These are phyloP conservation scores for Penicillium sp. DNA, from an alignment of 2,329 filamentous ascomycete genomes.

Conservation along the genomic window DNA sequence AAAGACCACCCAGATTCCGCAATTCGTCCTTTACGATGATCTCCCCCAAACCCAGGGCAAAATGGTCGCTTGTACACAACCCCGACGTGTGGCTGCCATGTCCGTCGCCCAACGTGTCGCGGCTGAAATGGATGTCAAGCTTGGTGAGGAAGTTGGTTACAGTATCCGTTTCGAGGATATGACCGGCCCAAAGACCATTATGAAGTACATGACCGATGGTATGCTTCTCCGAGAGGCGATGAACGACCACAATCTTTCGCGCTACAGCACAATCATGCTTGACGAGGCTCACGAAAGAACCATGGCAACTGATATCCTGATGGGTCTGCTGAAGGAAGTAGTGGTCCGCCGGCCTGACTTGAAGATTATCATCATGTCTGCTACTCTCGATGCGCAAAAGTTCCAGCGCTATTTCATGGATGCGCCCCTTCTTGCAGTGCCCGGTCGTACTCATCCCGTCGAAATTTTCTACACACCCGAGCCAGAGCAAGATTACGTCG, in stretches of 20 bases:
- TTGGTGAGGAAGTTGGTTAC: conserved; percentile 95
- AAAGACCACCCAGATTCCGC: conserved; percentile 98
- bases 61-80: conserved; percentile 95
- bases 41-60: conserved; percentile 81
- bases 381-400: conserved; percentile 94
- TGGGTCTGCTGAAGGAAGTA: conserved; percentile 93
- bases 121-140: conserved; percentile 87
- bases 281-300: conserved; percentile 98
- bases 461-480: conserved; percentile 99
- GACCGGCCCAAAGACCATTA: conserved; percentile 80
- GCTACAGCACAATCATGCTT: conserved; percentile 96
- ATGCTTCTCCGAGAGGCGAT: conserved; percentile 96
- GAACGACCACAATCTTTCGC: conserved; percentile 85
- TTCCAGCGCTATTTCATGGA: conserved; percentile 97
- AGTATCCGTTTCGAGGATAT: conserved; percentile 98
- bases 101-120: conserved; percentile 97
- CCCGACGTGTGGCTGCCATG: conserved; percentile 96
- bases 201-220: conserved; percentile 99
- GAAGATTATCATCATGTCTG: conserved; percentile 99
- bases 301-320: conserved; percentile 92
- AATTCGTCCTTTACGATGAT: conserved; percentile 97
- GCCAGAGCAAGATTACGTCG: conserved; percentile 93
- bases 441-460: conserved; percentile 91
- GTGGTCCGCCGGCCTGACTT: conserved; percentile 78
- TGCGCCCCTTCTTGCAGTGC: conserved; percentile 88